phyloP scores from a whole-genome alignment of 345 rosid species.

The Salix brachista region DNA sequence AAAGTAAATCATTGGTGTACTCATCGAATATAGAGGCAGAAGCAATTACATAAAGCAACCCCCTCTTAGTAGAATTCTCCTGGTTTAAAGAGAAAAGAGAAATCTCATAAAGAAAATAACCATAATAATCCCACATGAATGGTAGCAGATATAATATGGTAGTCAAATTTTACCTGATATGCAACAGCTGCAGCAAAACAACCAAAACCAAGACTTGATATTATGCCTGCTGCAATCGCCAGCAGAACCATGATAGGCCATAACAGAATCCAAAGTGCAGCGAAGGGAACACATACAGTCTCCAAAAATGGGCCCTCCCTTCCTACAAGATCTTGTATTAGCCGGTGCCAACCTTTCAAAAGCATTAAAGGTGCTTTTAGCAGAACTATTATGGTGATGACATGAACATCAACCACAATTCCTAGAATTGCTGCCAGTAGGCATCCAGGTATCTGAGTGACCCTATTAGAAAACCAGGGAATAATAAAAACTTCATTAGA shows the following conservation, averaged over 20 bases:
- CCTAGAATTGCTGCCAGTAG: constrained; percentile 14
- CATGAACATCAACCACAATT: constrained; percentile 15
- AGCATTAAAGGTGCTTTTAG: constrained; percentile 20
- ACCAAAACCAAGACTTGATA: constrained; percentile 20
- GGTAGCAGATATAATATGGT: not conserved
- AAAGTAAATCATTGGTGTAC: constrained; percentile 26
- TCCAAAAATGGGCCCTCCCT: constrained; percentile 28
- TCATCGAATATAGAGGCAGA: constrained; percentile 20
- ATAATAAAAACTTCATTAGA: not conserved
- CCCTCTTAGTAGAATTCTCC: constrained; percentile 23
- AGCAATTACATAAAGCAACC: constrained; percentile 25
- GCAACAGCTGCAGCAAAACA: constrained; percentile 21
- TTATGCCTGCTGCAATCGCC: constrained; percentile 10
- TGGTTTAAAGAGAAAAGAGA: not conserved
- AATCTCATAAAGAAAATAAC: not conserved
- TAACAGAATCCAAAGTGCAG: constrained; percentile 19
- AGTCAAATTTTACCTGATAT: constrained; percentile 14
- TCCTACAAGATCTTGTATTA: constrained; percentile 21
- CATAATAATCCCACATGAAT: not conserved
- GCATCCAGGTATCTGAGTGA: constrained; percentile 19
- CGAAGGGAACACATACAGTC: constrained; percentile 30
- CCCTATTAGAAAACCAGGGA: constrained; percentile 1
- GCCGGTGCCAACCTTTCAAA: constrained; percentile 25
- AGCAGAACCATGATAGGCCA: constrained; percentile 26
- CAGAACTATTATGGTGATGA: constrained; percentile 16